A percentile compares a stretch with the other conserved stretches of the same genome.
Evolutionary conservation across 805 yeast species (phyloP).

Genomic region (Sugiyamaella boreocaroliniensis): DNA sequence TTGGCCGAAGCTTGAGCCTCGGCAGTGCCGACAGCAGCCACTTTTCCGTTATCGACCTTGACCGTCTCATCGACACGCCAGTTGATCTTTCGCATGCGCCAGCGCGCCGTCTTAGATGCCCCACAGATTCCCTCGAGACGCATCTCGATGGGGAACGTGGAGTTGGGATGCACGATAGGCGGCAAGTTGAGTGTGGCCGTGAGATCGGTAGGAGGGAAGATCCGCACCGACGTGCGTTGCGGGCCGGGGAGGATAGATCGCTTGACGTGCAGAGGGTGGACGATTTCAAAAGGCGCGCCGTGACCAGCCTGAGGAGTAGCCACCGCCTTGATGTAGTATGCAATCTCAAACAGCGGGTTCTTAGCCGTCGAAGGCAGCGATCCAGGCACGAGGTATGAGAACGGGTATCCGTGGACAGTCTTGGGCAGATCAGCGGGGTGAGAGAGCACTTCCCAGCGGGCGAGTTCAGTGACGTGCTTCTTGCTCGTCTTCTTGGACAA

Average conservation of each 20-base stretch:
- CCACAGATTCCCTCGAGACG: constrained; percentile 53
- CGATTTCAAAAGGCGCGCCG: constrained; percentile 34
- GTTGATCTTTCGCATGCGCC: constrained; percentile 85
- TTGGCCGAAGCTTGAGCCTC: background rate
- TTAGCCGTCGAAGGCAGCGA: constrained; percentile 68
- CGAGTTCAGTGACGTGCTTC: constrained; percentile 51
- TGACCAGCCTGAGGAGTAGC: constrained; percentile 24
- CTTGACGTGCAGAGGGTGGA: constrained; percentile 62
- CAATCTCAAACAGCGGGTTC: constrained; percentile 55
- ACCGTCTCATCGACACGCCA: constrained; percentile 87
- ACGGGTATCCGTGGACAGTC: constrained; percentile 84
- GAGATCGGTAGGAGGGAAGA: constrained; percentile 92
- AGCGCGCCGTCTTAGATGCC: constrained; percentile 37
- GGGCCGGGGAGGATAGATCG: constrained; percentile 76
- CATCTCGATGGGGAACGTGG: constrained; percentile 76
- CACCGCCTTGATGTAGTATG: constrained; percentile 68
- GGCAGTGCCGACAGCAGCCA: no score
- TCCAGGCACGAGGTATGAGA: constrained; percentile 84
- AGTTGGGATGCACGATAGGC: constrained; percentile 80
- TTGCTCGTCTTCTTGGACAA: constrained; percentile 32
- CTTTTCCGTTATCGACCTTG: constrained; percentile 36
- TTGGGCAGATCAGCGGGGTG: constrained; percentile 49
- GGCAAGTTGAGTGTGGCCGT: constrained; percentile 85
- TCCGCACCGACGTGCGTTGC: constrained; percentile 78
- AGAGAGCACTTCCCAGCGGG: constrained; percentile 80